These are phyloP conservation scores for Tylopilus cervinicoccineus DNA, from an alignment of 768 basidiomycete species.

Conservation along the genomic window DNA sequence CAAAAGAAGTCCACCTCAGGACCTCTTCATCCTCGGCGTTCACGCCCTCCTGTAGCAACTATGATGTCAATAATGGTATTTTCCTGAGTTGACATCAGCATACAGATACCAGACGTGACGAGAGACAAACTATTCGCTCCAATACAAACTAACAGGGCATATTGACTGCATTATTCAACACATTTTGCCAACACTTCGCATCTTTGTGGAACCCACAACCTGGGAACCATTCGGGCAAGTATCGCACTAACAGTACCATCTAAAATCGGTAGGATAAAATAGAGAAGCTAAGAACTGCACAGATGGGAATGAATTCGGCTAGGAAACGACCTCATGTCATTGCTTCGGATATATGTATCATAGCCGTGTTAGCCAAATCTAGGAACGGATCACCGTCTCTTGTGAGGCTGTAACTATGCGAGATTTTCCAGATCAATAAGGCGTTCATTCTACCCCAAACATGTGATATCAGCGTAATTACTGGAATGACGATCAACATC, in stretches of 20 bases:
- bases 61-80: conserved; percentile 12
- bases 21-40: conserved; percentile 8
- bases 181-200: conserved; percentile 3
- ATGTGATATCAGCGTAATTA: no score
- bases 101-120: not conserved
- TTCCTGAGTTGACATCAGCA: no score
- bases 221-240: conserved; percentile 22
- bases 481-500: no score
- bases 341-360: conserved; percentile 9
- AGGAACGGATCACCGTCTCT: conserved; percentile 32
- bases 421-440: conserved; percentile 31
- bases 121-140: conserved; percentile 11
- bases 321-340: conserved; percentile 6
- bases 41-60: conserved; percentile 4
- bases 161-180: not conserved
- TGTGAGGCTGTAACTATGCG: conserved; percentile 35
- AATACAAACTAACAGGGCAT: conserved; percentile 7
- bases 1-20: conserved; percentile 13
- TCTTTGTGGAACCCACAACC: conserved; percentile 17
- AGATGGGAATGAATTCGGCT: conserved; percentile 6
- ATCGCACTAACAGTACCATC: conserved; percentile 5
- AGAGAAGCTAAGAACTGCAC: not conserved
- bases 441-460: conserved; percentile 32
- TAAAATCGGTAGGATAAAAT: not conserved
- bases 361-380: conserved; percentile 22